These are phyloP conservation scores for Chalciporus sp. DNA, from an alignment of 1,284 basidiomycete genomes.

Conservation along the genomic window DNA sequence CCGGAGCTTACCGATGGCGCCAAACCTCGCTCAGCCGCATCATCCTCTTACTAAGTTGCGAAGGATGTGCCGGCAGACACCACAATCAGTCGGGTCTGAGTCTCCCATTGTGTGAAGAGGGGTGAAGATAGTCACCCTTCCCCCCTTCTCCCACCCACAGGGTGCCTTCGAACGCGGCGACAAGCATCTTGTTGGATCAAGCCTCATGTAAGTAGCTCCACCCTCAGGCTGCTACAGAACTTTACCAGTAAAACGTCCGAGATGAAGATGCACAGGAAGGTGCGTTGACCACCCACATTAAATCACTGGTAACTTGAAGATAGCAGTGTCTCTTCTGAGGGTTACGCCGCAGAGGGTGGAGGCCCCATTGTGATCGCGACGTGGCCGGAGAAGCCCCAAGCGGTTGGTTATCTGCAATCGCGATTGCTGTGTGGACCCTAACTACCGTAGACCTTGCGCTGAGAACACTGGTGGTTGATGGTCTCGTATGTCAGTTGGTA, in stretches of 20 bases:
- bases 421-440: constrained; percentile 3
- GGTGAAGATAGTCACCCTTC: no score
- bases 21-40: no score
- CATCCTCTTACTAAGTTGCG: no score
- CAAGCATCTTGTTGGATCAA: background rate
- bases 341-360: background rate
- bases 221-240: background rate
- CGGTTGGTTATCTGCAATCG: background rate
- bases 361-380: background rate
- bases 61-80: no score
- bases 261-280: background rate
- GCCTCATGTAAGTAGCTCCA: constrained; percentile 1
- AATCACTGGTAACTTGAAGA: background rate
- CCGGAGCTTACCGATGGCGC: no score
- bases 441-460: constrained; percentile 1
- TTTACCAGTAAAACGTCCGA: background rate
- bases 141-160: no score
- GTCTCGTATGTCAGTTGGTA: background rate
- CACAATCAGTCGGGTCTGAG: no score
- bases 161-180: no score
- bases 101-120: no score
- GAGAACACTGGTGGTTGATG: background rate
- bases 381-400: background rate
- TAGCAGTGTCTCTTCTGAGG: background rate
- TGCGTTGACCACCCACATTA: constrained; percentile 5